Evolutionary conservation across 176 grass and related monocot species (phyloP), one percentile per base, ranked within the genome.

Genomic region (Cenchrus americanus): DNA sequence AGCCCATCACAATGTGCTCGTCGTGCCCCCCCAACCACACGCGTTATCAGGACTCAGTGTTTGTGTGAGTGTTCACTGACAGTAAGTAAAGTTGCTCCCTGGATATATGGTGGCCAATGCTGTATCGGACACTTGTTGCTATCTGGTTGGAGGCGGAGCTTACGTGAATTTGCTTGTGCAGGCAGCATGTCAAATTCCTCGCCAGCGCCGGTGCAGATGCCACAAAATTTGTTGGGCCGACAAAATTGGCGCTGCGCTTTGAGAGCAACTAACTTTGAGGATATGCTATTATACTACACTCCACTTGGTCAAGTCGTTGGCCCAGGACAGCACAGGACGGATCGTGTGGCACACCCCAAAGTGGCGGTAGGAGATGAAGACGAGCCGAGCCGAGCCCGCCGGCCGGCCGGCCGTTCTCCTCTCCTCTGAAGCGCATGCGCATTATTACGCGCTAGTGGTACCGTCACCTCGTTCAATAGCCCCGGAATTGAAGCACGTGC

Each of bases 11-110:
- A 77, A 21, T 59, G 78, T 21, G 50, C 23, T 75, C 24, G 8
- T 11, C 73, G 59, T 79, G 78, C 9, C 6, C 42, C 9, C 21
- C 21, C 24, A 48, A 14, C 22, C 50, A 47, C 50, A 47, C 53
- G 69, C 23, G 67, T 65, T 84, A 84, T 79, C 77, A 54, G 9
- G 5, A 40, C 51, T 85, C 82, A 85, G 82, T 75, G 55, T 6
- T 13, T 19, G 15, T 66, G 26, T 1, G 19, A 58, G 26, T 63
- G 27, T 42, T 86, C 42, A 40, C 23, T 49, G 17, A 10, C 60
- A 10, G 66, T 26, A 57, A 65, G 34, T 37, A 37, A 37, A 37
- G 18, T 55, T 48, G 58, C 22, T 8, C 50, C 14, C 14, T 13
- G 37, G 34, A 37, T 37, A 37, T 37, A 37, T 58, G 68, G 75